Conservation (phyloP, 2,329 filamentous ascomycete species). For the Penicillium sumatraense region DNA sequence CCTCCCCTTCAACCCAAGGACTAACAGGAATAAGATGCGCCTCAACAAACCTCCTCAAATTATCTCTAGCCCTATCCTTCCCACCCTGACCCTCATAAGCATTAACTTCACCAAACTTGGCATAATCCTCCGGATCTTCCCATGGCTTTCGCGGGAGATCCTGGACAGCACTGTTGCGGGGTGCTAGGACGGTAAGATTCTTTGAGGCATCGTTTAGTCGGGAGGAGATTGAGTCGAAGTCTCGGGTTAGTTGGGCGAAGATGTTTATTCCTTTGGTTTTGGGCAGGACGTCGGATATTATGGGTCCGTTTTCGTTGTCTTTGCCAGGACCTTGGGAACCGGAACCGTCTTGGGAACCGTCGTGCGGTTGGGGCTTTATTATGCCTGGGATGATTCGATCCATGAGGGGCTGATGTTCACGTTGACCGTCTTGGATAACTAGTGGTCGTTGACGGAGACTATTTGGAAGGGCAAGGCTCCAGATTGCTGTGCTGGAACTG, state of each 20-base stretch:
- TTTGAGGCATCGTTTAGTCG: slow-evolving; percentile 69
- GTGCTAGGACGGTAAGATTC: slow-evolving; percentile 86
- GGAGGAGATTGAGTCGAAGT: slow-evolving; percentile 69
- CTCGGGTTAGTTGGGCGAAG: slow-evolving; percentile 80
- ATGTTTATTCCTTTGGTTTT: slow-evolving; percentile 78
- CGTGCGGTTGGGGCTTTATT: slow-evolving; percentile 25
- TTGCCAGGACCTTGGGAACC: too few relatives aligned
- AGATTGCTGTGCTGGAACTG: slow-evolving; percentile 16
- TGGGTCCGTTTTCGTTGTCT: too few relatives aligned
- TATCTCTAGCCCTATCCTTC: slow-evolving; percentile 74
- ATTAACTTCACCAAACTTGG: slow-evolving; percentile 61
- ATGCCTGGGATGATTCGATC: slow-evolving; percentile 26
- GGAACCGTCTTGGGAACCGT: slow-evolving; percentile 31
- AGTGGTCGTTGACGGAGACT: slow-evolving; percentile 16
- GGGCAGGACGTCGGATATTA: slow-evolving; percentile 83
- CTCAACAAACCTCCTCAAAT: slow-evolving; percentile 81
- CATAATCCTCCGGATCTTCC: slow-evolving; percentile 73
- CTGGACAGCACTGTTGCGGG: slow-evolving; percentile 80
- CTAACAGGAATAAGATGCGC: slow-evolving; percentile 76
- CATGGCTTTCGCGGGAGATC: slow-evolving; percentile 76
- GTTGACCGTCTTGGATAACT: slow-evolving; percentile 19
- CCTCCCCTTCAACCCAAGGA: slow-evolving; percentile 74
- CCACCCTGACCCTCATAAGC: slow-evolving; percentile 79
- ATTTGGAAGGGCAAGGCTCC: slow-evolving; percentile 12
- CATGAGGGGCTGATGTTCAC: slow-evolving; percentile 27